A percentile compares a stretch with the other conserved stretches of the same genome.
These are phyloP conservation scores for Fragaria iinumae DNA, from an alignment of 306 rosid genomes.

Conservation along the genomic window DNA sequence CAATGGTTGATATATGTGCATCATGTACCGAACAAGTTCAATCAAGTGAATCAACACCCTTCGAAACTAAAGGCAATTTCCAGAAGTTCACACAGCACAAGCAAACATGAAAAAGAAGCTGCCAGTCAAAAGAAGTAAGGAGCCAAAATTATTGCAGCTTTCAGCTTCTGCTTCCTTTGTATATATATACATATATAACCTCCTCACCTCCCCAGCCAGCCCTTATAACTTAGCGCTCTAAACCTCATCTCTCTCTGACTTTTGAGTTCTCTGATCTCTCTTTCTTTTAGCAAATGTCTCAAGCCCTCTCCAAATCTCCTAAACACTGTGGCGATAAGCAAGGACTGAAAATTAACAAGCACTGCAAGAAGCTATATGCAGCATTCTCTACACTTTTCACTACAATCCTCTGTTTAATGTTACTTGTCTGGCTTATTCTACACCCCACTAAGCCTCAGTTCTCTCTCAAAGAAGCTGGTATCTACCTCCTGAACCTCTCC, in stretches of 20 bases:
- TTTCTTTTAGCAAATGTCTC: constrained; percentile 60
- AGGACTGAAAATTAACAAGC: constrained; percentile 38
- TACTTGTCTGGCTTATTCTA: constrained; percentile 63
- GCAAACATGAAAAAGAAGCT: constrained; percentile 24
- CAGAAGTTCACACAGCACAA: constrained; percentile 11
- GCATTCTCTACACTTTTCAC: constrained; percentile 51
- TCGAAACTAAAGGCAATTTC: not conserved
- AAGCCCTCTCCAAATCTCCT: constrained; percentile 53
- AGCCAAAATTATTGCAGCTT: constrained; percentile 48
- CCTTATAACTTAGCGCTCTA: constrained; percentile 43
- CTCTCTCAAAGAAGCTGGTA: constrained; percentile 62
- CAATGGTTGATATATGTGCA: constrained; percentile 18
- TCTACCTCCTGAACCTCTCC: constrained; percentile 69
- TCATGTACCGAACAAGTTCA: constrained; percentile 17
- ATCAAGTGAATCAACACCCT: not conserved
- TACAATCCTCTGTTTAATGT: constrained; percentile 43
- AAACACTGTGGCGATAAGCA: constrained; percentile 69
- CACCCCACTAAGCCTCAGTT: constrained; percentile 77
- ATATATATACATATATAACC: constrained; percentile 1
- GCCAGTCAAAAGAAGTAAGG: constrained; percentile 41
- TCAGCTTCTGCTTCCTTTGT: constrained; percentile 30
- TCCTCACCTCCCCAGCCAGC: constrained; percentile 26
- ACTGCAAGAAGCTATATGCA: constrained; percentile 60
- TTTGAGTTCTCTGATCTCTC: constrained; percentile 16
- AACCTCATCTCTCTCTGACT: constrained; percentile 16